Percentiles rank a stretch among this genome's conserved stretches.
These are phyloP conservation scores for Metschnikowia continentalis DNA, from an alignment of 805 yeast species.

Conservation along the genomic window DNA sequence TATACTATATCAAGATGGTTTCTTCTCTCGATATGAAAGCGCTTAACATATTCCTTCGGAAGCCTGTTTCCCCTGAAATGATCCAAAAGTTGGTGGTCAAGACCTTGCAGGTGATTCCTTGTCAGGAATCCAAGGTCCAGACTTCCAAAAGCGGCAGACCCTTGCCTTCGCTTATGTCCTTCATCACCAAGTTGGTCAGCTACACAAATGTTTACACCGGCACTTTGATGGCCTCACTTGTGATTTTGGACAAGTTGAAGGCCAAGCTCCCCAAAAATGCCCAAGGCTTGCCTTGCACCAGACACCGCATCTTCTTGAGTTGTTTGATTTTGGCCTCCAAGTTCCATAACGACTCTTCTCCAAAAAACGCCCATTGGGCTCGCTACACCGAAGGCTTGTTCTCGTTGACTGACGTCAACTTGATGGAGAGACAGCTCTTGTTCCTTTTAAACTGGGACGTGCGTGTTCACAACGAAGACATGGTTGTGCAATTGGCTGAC, in stretches of 20 bases:
- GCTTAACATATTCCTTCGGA: conserved; percentile 51
- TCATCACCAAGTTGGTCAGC: conserved; percentile 66
- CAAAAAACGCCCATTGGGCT: conserved; percentile 78
- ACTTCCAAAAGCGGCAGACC: conserved; percentile 33
- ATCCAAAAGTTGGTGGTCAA: conserved; percentile 62
- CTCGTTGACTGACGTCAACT: conserved; percentile 61
- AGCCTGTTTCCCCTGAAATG: conserved; percentile 74
- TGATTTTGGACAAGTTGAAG: conserved; percentile 61
- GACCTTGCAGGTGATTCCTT: conserved; percentile 65
- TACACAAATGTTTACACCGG: conserved; percentile 80
- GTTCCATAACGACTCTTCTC: conserved; percentile 73
- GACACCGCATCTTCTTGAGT: conserved; percentile 73
- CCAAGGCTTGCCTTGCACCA: conserved; percentile 73
- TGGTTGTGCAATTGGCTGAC: conserved; percentile 36
- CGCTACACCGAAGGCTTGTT: conserved; percentile 73
- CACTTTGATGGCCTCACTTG: conserved; percentile 67
- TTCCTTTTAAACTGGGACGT: conserved; percentile 70
- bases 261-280: conserved; percentile 64
- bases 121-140: conserved; percentile 37
- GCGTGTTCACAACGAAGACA: conserved; percentile 42
- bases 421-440: conserved; percentile 76
- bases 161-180: conserved; percentile 69
- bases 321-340: conserved; percentile 71
- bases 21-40: conserved; percentile 44
- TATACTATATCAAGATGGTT: conserved; percentile 11